Evolutionary conservation across 345 rosid species (phyloP), one percentile per base, ranked within the genome.

Genomic region (Salix purpurea): DNA sequence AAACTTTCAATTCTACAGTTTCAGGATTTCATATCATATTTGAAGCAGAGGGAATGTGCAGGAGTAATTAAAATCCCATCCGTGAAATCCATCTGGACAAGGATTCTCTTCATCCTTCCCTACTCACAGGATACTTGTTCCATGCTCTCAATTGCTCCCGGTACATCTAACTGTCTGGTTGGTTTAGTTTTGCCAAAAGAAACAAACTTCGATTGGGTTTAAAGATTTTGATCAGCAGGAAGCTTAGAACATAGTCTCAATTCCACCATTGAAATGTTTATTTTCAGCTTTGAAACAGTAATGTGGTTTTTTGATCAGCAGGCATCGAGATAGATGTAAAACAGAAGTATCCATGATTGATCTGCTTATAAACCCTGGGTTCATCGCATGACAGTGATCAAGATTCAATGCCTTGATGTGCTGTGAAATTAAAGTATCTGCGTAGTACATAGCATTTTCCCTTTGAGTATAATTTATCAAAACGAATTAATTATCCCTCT

Each of bases 61-160:
- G 99, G 99, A 79, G 99, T 96, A 40, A 96, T 96, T 76, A 96
- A 91, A 84, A 86, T 96, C 77, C 98, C 98, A 32, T 90, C 89
- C n/a, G 69, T 80, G 67, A 90, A 82, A 76, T 85, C 93, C 66
- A 81, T 92, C 73, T 93, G 99, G 99, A 83, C 96, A 52, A 90
- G 99, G 91, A 97, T 91, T 85, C 92, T 93, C 76, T 96, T 93
- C 77, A 89, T 93, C 79, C 94, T 96, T 76, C 93, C 99, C 0
- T 84, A 87, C 86, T 88, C 97, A 7, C 86, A 86, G 65, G 97
- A 93, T 21, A 71, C 86, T 26, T 93, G 98, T 81, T 85, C 98
- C 23, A 73, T 93, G 90, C 95, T 96, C 69, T 89, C 95, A 0
- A 81, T 93, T 48, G 64, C 85, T 10, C 91, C 91, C 2, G 44